Evolutionary conservation across 1,139 yeast genomes (phyloP), one percentile per base, ranked within the genome.

Genomic region (Scheffersomyces parashehatae): DNA sequence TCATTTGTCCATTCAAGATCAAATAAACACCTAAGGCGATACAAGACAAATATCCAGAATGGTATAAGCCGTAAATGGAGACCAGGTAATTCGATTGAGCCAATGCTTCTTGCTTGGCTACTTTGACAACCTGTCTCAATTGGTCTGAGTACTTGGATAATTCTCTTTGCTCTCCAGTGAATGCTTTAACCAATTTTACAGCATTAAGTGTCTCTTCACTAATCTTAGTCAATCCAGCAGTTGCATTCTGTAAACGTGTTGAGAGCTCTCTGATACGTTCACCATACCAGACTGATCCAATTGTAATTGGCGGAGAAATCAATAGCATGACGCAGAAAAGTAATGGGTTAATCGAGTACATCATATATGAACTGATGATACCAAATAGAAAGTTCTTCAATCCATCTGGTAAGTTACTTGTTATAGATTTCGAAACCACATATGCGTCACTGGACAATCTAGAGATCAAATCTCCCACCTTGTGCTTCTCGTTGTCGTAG

Each of bases 381-480:
- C 73, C 82, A 59, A 67, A 77, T 31, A 67, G 65, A 43, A 67
- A 67, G 56, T 70, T 78, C 54, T 71, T 79, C 55, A 67, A 70
- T 43, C 79, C 79, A 57, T 68, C 81, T 9, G 73, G 83, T 50
- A 70, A 65, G 53, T 65, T 73, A 41, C 70, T 67, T 36, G 79
- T 77, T 48, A 67, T 74, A 12, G 70, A 77, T 54, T 70, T 65
- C 33, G 70, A 75, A 34, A 67, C 83, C 30, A 76, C 78, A 51
- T 77, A 77, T 6, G 82, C 82, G 54, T 78, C 82, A 50, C 79
- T 75, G 12, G 81, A 75, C 38, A 79, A 67, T 42, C 81, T 61
- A 16, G 80, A 71, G 41, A 79, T 77, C 49, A 79, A 70, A 47
- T 77, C 79, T n/a, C 83, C 83, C 2, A 78, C 79, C 50, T 77